These are phyloP conservation scores for Kuraishia borneana DNA, from an alignment of 805 yeast species.

Conservation along the genomic window DNA sequence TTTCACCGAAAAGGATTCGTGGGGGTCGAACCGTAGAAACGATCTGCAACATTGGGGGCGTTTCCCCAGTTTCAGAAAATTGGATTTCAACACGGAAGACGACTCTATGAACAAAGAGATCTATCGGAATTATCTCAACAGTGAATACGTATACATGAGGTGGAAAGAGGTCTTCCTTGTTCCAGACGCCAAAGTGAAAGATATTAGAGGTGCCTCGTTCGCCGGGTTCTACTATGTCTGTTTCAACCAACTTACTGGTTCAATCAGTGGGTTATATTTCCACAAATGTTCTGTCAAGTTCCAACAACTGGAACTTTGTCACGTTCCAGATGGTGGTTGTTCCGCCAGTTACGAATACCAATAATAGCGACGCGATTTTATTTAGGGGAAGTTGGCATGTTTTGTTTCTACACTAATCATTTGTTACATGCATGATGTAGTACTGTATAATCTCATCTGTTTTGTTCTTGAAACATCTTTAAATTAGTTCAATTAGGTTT, in stretches of 20 bases:
- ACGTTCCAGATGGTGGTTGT: constrained; percentile 38
- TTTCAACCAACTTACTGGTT: constrained; percentile 66
- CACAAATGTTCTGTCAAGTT: constrained; percentile 69
- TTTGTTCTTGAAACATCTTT: neutral
- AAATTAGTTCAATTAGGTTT: no score
- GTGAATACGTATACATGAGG: constrained; percentile 67
- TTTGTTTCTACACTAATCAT: neutral
- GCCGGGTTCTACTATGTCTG: constrained; percentile 90
- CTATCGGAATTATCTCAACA: constrained; percentile 16
- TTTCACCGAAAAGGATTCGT: constrained; percentile 41
- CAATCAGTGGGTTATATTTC: constrained; percentile 71
- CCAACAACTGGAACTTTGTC: constrained; percentile 62
- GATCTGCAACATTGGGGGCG: constrained; percentile 62
- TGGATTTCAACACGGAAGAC: constrained; percentile 18
- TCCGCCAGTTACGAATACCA: constrained; percentile 20
- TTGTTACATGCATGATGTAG: neutral
- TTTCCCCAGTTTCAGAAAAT: constrained; percentile 22
- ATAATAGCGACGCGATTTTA: constrained; percentile 1
- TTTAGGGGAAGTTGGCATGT: neutral
- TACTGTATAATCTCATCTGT: neutral
- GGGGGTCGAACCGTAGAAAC: constrained; percentile 36
- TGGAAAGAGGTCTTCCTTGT: constrained; percentile 89
- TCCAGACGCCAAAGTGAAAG: constrained; percentile 62
- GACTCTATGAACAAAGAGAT: constrained; percentile 14
- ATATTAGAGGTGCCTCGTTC: constrained; percentile 65